Evolutionary conservation across 2,329 filamentous ascomycete species (phyloP), one percentile per base, ranked within the genome.

Genomic region (Blastomyces parvus): DNA sequence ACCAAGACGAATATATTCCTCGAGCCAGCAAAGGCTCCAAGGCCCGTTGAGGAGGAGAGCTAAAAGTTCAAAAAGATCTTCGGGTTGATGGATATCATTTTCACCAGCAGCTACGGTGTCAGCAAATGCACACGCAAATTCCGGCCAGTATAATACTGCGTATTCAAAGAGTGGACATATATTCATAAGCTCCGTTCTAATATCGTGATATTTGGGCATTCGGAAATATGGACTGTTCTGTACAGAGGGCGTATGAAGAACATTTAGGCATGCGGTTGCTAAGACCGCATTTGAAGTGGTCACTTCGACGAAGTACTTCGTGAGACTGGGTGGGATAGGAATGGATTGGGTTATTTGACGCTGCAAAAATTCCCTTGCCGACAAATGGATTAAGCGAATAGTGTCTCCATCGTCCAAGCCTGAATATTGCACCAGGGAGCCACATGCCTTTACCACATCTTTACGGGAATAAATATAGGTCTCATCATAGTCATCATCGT

Each of bases 361-460:
- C 33, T 62, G 60, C n/a, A 63, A 56, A 22, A 63, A 63, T 14
- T 63, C 38, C 25, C 61, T 58, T 59, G 61, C 61, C 5, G 61
- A 59, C 55, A 62, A 27, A 55, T 62, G 61, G 36, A 62, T 62
- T 44, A 62, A 38, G 55, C 61, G 53, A 59, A 62, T 63, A 52
- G 48, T 61, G 61, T 63, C 62, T 36, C 62, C 62, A 56, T 63
- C 59, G n/a, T 60, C 46, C 7, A 63, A 50, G 6, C 62, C 62
- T 30, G 57, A 60, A 56, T 63, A 63, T 53, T 60, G 59, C 17
- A 63, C 62, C 22, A 63, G 58, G 0, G 57, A 63, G 33, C 58
- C 62, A 25, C 62, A 63, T 30, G 27, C 62, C 22, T 63, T 60
- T 22, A 63, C 62, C 27, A 63, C 52, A 50, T 61, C 62, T 30